These are phyloP conservation scores for Tuber aestivum DNA, from an alignment of 495 filamentous ascomycete species.

Conservation along the genomic window DNA sequence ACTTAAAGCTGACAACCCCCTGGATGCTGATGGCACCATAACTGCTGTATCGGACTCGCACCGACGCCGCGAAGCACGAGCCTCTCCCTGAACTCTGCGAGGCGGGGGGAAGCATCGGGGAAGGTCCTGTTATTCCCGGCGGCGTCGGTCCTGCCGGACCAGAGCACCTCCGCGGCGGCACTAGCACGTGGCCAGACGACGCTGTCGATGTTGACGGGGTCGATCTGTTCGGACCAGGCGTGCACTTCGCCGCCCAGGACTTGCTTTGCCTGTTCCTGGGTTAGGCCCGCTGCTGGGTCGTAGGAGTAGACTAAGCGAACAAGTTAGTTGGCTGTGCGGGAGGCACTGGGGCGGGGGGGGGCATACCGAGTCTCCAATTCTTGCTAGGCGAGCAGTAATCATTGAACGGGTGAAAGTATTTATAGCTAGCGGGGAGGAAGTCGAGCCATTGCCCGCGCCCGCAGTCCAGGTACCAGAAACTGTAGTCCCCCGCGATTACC, in stretches of 20 bases:
- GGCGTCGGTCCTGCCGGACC: conserved; percentile 60
- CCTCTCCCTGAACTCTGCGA: conserved; percentile 67
- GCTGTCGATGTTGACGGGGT: conserved; percentile 59
- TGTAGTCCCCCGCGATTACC: conserved; percentile 66
- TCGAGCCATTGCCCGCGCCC: conserved; percentile 67
- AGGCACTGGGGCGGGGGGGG: background rate
- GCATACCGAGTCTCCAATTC: conserved; percentile 58
- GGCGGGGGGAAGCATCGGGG: conserved; percentile 56
- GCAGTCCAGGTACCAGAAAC: conserved; percentile 80
- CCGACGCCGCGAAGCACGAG: conserved; percentile 59
- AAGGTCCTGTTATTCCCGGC: conserved; percentile 60
- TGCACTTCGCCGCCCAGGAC: conserved; percentile 72
- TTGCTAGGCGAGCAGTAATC: conserved; percentile 73
- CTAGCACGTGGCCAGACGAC: conserved; percentile 69
- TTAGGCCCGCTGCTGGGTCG: conserved; percentile 60
- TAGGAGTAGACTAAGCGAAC: conserved; percentile 57
- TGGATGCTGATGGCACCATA: conserved; percentile 49
- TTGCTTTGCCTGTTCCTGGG: conserved; percentile 52
- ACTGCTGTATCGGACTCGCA: conserved; percentile 56
- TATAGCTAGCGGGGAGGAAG: conserved; percentile 49
- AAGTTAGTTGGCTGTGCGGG: background rate
- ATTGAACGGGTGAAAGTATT: conserved; percentile 57
- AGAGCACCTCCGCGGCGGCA: conserved; percentile 69
- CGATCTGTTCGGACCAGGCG: conserved; percentile 73
- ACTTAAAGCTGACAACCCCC: conserved; percentile 39